Evolutionary conservation across 2,329 filamentous ascomycete species (phyloP).

Genomic region (Colletotrichum falcatum): DNA sequence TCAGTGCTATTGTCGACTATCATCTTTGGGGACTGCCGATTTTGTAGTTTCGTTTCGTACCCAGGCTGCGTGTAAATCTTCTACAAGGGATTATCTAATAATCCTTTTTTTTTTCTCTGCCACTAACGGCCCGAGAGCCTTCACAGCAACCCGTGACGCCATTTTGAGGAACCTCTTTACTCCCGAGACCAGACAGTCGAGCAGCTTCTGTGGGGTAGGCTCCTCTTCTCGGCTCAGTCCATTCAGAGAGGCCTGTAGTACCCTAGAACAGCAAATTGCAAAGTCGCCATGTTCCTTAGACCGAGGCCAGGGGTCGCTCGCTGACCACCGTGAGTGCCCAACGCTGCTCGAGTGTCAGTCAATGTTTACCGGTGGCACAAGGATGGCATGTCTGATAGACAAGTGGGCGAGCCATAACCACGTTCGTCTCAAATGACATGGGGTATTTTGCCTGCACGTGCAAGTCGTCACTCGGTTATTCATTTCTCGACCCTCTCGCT

Average conservation of each 20-base stretch:
- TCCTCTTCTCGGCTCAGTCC: too few species aligned
- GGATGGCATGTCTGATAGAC: background rate
- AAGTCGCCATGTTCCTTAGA: too few species aligned
- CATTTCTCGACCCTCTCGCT: constrained; percentile 1
- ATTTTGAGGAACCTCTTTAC: background rate
- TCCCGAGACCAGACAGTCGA: background rate
- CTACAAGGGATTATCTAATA: too few species aligned
- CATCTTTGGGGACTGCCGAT: background rate
- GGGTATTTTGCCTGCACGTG: background rate
- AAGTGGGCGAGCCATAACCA: constrained; percentile 2
- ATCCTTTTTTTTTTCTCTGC: too few species aligned
- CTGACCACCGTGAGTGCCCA: too few species aligned
- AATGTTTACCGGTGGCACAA: background rate
- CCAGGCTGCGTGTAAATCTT: too few species aligned
- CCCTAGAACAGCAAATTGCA: too few species aligned
- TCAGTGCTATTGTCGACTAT: background rate
- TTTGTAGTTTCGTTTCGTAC: too few species aligned
- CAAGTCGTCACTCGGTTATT: background rate
- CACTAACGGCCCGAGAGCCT: background rate
- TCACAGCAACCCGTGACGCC: background rate
- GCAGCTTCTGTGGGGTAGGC: too few species aligned
- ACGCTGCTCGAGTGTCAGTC: background rate
- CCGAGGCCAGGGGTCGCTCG: too few species aligned
- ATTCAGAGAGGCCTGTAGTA: too few species aligned
- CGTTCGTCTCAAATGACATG: background rate